These are phyloP conservation scores for Aureobasidium musti DNA, from an alignment of 2,329 filamentous ascomycete genomes.

Conservation along the genomic window DNA sequence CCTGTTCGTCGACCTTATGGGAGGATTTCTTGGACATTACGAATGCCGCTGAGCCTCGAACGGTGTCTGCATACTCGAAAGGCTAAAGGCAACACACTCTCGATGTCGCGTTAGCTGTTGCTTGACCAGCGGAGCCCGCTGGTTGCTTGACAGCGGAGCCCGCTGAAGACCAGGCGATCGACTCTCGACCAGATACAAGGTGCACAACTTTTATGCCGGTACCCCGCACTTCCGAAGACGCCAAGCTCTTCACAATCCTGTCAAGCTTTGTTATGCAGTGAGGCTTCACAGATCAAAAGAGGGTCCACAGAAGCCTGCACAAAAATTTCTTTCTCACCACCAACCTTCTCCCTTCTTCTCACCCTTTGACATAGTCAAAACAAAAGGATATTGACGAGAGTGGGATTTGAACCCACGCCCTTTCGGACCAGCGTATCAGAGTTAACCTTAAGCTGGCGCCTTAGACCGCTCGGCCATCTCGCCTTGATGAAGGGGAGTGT, in stretches of 20 bases:
- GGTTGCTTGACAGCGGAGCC: too few relatives aligned
- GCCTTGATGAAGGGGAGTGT: neutral
- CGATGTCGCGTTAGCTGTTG: neutral
- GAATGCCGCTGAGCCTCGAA: neutral
- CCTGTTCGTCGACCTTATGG: neutral
- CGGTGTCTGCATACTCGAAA: neutral
- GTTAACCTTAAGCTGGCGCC: slow-evolving; percentile 26
- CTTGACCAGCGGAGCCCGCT: too few relatives aligned
- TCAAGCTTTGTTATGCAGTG: neutral
- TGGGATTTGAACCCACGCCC: slow-evolving; percentile 27
- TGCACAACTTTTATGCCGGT: neutral
- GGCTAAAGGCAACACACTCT: neutral
- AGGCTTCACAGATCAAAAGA: neutral
- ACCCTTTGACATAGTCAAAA: neutral
- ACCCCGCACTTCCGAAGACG: neutral
- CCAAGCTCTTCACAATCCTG: neutral
- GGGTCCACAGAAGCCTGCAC: neutral
- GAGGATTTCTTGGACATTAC: neutral
- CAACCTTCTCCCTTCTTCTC: too few relatives aligned
- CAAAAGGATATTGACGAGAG: slow-evolving; percentile 25
- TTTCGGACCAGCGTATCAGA: slow-evolving; percentile 23
- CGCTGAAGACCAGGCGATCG: too few relatives aligned
- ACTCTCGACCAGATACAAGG: too few relatives aligned
- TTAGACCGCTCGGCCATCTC: slow-evolving; percentile 29
- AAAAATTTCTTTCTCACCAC: neutral